These are phyloP conservation scores for Dendrostoma leiphaemia DNA, from an alignment of 2,329 filamentous ascomycete species.

Conservation along the genomic window DNA sequence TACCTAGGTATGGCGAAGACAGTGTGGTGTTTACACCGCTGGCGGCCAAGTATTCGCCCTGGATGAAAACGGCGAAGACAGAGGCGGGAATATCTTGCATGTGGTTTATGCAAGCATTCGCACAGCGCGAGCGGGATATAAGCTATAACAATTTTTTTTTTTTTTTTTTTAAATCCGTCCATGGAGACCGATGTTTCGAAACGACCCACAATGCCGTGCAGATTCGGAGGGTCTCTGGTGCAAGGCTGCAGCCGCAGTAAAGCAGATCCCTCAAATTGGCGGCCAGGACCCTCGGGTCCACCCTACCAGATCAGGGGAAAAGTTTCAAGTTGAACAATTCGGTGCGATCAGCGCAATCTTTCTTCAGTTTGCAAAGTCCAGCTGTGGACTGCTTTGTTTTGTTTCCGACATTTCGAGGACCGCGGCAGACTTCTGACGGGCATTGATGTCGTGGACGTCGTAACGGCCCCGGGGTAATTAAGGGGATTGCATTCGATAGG, in stretches of 20 bases:
- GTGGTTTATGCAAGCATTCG: background rate
- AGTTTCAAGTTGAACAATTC: background rate
- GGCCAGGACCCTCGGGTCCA: background rate
- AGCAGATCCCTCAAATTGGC: background rate
- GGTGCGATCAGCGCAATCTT: background rate
- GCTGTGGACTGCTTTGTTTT: background rate
- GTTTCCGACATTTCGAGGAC: no score
- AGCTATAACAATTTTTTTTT: background rate
- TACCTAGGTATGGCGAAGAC: no score
- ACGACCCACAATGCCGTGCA: background rate
- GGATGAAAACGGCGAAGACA: no score
- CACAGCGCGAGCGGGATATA: background rate
- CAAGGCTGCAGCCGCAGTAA: background rate
- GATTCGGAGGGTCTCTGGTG: background rate
- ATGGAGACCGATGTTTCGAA: background rate
- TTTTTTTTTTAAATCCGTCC: no score
- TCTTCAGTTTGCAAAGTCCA: background rate
- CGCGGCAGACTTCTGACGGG: no score
- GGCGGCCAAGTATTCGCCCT: no score
- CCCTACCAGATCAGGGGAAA: background rate
- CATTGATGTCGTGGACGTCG: no score
- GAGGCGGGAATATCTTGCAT: no score
- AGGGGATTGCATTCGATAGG: no score
- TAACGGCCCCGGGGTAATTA: no score
- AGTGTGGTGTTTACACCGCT: no score